phyloP scores from a whole-genome alignment of 2,329 filamentous ascomycete genomes.

The Diaporthe citri region DNA sequence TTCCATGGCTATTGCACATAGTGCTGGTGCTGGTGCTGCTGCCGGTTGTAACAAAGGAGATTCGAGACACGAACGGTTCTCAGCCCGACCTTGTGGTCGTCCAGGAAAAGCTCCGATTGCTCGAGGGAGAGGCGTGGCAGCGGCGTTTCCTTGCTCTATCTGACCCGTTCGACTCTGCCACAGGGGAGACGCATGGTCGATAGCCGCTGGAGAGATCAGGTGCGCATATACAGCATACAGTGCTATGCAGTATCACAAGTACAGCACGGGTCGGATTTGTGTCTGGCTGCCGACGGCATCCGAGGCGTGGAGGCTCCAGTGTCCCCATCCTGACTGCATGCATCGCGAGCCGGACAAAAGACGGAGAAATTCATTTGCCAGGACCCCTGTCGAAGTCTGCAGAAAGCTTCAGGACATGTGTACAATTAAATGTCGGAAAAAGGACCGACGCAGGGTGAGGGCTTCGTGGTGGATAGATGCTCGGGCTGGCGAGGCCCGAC shows the following conservation, averaged over 20 bases:
- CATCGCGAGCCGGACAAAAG: constrained; percentile 31
- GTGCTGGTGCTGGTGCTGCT: not conserved
- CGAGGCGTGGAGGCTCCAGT: constrained; percentile 11
- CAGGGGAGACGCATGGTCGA: constrained; percentile 2
- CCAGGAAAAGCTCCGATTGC: constrained; percentile 20
- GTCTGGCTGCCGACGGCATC: constrained; percentile 22
- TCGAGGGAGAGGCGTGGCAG: not conserved
- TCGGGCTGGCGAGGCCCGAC: constrained; percentile 9
- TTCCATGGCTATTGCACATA: not conserved
- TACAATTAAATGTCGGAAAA: not conserved
- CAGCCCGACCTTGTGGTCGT: not conserved
- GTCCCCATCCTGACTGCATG: constrained; percentile 28
- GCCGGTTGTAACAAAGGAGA: not conserved
- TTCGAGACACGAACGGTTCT: constrained; percentile 14
- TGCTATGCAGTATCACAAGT: constrained; percentile 9
- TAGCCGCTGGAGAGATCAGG: constrained; percentile 15
- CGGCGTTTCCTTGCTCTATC: not conserved
- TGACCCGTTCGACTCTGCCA: constrained; percentile 1
- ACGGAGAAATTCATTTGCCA: constrained; percentile 39
- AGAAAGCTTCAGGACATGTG: not conserved
- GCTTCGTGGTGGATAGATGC: constrained; percentile 18
- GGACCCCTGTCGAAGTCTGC: constrained; percentile 15
- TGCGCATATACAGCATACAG: not conserved
- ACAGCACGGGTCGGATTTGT: constrained; percentile 9
- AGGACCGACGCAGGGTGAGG: constrained; percentile 9